A percentile compares a stretch with the other conserved stretches of the same genome.
These are phyloP conservation scores for Vaccinium corymbosum DNA, from an alignment of 148 eudicot species.

Conservation along the genomic window DNA sequence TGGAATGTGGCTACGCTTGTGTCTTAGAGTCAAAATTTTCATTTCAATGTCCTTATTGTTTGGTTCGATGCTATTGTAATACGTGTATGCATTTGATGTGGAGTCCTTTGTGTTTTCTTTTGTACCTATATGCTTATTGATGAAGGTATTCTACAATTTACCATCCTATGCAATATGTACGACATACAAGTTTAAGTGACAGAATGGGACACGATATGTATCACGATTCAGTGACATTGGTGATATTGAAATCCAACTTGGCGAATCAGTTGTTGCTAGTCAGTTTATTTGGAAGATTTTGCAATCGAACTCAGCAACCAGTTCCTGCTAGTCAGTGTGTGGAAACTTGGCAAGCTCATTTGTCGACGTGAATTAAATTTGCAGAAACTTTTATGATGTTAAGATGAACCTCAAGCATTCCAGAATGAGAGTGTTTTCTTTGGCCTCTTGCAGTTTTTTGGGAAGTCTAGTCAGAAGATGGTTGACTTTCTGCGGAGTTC, in stretches of 20 bases:
- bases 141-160: too few species aligned
- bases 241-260: neutral
- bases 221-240: neutral
- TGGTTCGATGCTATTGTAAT: neutral
- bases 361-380: neutral
- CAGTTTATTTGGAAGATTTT: neutral
- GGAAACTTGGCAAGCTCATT: neutral
- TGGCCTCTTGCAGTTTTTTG: constrained; percentile 53
- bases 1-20: neutral
- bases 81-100: neutral
- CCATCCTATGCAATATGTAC: neutral
- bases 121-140: neutral
- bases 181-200: neutral
- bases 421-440: neutral
- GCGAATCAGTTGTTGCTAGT: neutral
- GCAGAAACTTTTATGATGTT: too few species aligned
- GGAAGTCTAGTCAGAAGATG: constrained; percentile 80
- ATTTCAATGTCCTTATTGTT: neutral
- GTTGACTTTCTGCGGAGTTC: constrained; percentile 78
- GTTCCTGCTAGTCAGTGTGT: neutral
- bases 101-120: neutral
- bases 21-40: neutral
- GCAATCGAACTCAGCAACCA: neutral
- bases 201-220: neutral
- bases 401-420: neutral